Percentiles rank a stretch among this genome's conserved stretches.
These are phyloP conservation scores for Sclerospora graminicola DNA, from an alignment of 352 stramenopile genomes.

Conservation along the genomic window DNA sequence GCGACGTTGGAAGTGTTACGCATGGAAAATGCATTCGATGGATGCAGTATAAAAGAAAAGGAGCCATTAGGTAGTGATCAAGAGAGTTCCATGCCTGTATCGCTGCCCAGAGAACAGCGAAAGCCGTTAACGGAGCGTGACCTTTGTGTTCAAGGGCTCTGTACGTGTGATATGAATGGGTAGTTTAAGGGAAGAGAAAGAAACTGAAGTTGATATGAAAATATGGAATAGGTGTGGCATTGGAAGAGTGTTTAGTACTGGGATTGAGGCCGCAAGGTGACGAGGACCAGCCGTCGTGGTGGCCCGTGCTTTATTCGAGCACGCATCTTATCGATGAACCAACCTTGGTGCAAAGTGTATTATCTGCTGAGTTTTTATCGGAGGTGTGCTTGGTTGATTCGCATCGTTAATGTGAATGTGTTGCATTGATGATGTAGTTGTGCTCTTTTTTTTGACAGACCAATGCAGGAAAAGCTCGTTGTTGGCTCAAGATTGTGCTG, in stretches of 20 bases:
- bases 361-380: constrained; percentile 56
- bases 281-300: constrained; percentile 41
- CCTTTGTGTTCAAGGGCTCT: constrained; percentile 44
- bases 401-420: background rate
- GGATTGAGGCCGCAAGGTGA: constrained; percentile 36
- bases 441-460: constrained; percentile 17
- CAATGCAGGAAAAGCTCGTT: constrained; percentile 51
- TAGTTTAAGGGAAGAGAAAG: background rate
- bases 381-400: constrained; percentile 25
- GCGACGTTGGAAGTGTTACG: constrained; percentile 44
- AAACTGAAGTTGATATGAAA: background rate
- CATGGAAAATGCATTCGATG: constrained; percentile 21
- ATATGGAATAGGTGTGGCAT: constrained; percentile 30
- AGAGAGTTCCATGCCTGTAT: constrained; percentile 3
- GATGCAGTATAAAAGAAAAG: constrained; percentile 3
- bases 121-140: constrained; percentile 42
- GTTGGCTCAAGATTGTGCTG: constrained; percentile 71
- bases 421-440: constrained; percentile 1
- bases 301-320: constrained; percentile 63
- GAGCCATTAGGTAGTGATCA: background rate
- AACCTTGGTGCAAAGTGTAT: constrained; percentile 51
- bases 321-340: constrained; percentile 67
- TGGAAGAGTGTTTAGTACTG: constrained; percentile 53
- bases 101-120: constrained; percentile 10
- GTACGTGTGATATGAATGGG: constrained; percentile 18